Conservation (phyloP, 768 basidiomycete genomes). For the Strobilomyces confusus region DNA sequence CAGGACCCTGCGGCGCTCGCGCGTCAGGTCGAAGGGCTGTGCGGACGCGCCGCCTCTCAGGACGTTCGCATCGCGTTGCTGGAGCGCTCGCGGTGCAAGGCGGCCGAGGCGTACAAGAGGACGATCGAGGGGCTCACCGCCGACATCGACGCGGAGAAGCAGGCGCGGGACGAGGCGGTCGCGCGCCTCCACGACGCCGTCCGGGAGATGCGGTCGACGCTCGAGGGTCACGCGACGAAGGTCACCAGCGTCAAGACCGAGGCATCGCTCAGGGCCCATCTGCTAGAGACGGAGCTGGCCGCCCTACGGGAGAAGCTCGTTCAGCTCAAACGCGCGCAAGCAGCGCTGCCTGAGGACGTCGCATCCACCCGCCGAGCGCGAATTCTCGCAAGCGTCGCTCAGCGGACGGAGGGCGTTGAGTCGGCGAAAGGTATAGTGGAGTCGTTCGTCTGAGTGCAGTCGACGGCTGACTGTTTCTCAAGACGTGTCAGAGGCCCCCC, state of each 20-base stretch:
- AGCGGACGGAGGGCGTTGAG: neutral
- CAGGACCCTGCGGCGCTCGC: too few species aligned
- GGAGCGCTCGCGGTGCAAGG: slow-evolving; percentile 6
- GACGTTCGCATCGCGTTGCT: slow-evolving; percentile 8
- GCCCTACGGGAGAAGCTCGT: slow-evolving; percentile 7
- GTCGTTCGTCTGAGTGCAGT: neutral
- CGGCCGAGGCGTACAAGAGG: slow-evolving; percentile 1
- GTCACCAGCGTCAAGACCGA: slow-evolving; percentile 16
- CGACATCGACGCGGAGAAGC: neutral
- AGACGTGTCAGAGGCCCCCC: neutral
- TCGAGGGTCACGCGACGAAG: slow-evolving; percentile 16
- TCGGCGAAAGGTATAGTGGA: slow-evolving; percentile 3
- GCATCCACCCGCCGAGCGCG: neutral
- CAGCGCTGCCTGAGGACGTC: neutral
- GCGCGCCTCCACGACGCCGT: slow-evolving; percentile 4
- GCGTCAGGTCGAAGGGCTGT: slow-evolving; percentile 8
- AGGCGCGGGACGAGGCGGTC: slow-evolving; percentile 1
- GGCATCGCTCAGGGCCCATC: slow-evolving; percentile 11
- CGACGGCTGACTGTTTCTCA: slow-evolving; percentile 1
- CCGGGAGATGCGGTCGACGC: neutral
- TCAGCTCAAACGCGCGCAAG: slow-evolving; percentile 8
- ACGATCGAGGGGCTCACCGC: slow-evolving; percentile 11
- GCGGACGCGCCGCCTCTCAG: slow-evolving; percentile 9
- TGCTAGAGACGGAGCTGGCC: slow-evolving; percentile 15
- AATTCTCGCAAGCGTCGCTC: slow-evolving; percentile 1